Percentiles rank a stretch among this genome's conserved stretches.
Conservation (phyloP, 1,284 basidiomycete genomes). For the Ganoderma multipileum region DNA sequence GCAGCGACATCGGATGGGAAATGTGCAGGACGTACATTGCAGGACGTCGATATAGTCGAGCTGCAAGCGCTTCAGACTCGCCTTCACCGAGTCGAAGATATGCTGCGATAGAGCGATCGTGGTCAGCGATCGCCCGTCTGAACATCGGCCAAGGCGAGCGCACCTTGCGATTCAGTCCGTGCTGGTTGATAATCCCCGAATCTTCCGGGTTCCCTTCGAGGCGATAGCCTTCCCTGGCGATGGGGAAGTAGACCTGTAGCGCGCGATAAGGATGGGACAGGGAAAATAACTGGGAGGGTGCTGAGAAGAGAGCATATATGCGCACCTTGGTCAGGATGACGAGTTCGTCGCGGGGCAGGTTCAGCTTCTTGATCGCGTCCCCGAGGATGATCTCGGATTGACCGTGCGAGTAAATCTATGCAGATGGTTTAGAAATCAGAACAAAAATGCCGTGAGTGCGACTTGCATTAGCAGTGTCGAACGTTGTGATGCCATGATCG, state of each 20-base stretch:
- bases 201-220: conserved; percentile 12
- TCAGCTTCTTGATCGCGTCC: conserved; percentile 76
- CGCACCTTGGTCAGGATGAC: conserved; percentile 80
- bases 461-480: conserved; percentile 55
- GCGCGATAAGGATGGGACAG: conserved; percentile 3
- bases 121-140: not conserved
- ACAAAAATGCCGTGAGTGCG: not conserved
- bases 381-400: conserved; percentile 79
- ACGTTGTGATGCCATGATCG: conserved; percentile 56
- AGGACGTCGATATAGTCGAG: conserved; percentile 73
- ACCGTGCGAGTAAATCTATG: conserved; percentile 53
- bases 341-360: conserved; percentile 77
- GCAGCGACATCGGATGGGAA: not conserved
- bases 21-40: not conserved
- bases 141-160: not conserved
- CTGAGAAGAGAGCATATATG: not conserved
- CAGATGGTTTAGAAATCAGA: conserved; percentile 11
- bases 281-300: too few species aligned
- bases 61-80: conserved; percentile 68
- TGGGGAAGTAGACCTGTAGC: conserved; percentile 52
- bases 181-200: conserved; percentile 42
- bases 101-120: conserved; percentile 45
- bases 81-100: conserved; percentile 78
- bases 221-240: not conserved
- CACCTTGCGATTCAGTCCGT: conserved; percentile 43